phyloP scores from a whole-genome alignment of 1,139 yeast genomes.

The Hansenula sp. region DNA sequence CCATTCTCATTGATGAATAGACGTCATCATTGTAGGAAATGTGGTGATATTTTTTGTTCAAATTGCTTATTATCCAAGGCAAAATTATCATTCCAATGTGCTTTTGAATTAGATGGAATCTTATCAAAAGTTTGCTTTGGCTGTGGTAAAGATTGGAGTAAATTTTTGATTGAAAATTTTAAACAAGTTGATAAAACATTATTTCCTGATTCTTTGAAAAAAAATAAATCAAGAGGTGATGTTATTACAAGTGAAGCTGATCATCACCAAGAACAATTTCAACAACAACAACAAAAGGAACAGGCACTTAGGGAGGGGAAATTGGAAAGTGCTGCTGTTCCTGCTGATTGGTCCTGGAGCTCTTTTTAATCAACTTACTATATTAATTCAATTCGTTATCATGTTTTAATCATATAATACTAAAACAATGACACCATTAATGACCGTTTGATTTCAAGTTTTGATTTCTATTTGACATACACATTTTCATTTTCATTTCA shows the following conservation, averaged over 20 bases:
- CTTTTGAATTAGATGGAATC: constrained; percentile 17
- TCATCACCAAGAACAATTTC: constrained; percentile 2
- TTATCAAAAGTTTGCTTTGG: constrained; percentile 20
- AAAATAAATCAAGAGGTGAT: not conserved
- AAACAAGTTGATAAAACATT: constrained; percentile 9
- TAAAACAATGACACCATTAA: too few species aligned
- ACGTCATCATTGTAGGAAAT: constrained; percentile 89
- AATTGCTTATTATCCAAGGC: constrained; percentile 20
- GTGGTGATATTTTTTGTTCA: constrained; percentile 83
- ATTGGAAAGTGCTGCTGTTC: constrained; percentile 12
- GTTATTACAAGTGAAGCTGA: not conserved
- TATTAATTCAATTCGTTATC: too few species aligned
- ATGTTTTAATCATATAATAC: not conserved
- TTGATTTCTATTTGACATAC: too few species aligned
- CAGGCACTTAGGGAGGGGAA: not conserved
- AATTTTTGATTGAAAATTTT: constrained; percentile 15
- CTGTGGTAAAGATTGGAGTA: constrained; percentile 21
- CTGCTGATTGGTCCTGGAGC: constrained; percentile 26
- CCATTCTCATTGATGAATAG: constrained; percentile 72
- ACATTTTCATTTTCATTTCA: too few species aligned
- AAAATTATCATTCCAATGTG: constrained; percentile 14
- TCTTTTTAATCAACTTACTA: constrained; percentile 12
- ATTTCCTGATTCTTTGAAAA: constrained; percentile 7
- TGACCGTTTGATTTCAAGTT: too few species aligned
- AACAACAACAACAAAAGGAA: constrained; percentile 1